Evolutionary conservation across 192 early-diverging fungal genomes (phyloP), one percentile per base, ranked within the genome.

Genomic region (Dispira parvispora): DNA sequence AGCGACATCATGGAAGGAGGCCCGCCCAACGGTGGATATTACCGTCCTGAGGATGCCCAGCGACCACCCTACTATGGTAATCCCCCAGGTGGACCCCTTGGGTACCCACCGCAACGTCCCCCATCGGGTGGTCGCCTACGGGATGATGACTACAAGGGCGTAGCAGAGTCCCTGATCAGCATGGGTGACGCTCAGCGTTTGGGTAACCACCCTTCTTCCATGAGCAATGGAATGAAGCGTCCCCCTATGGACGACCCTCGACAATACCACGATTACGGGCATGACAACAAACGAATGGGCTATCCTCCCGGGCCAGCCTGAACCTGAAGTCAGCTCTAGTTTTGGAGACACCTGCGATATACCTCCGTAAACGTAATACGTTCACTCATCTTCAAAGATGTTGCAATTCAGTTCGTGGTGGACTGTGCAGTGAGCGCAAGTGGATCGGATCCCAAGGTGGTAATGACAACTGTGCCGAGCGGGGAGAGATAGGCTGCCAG

Each of bases 111-210:
- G 21, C 25, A 28, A 2, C 25, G 53, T 55, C 53, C 21, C 12
- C 53, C 53, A 14, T 21, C 25, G 16, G 25, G 12, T 3, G 53
- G 53, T 55, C 53, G 25, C 13, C 16, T 13, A 13, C 25, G 25
- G 25, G 53, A 55, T 21, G 53, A 55, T 26, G 53, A 55, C 9
- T 26, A 18, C 53, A 55, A 25, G 12, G 53, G 53, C 25, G 53
- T 55, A 12, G 53, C 53, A 8, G 53, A 55, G 25, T 55, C 53
- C 1, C 53, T 55, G 12, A 55, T 55, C 9, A 55, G 25, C 25
- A 55, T 55, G 53, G 53, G 53, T 25, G 53, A 25, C 18, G 25
- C 16, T 25, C 16, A 14, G 3, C 25, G 25, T 21, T 27, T 55
- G 53, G 23, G 12, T 28, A 8, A 10, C 25, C 23, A 21, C 25